Evolutionary conservation across 805 yeast genomes (phyloP), one percentile per base, ranked within the genome.

Genomic region (Clavispora fructus): DNA sequence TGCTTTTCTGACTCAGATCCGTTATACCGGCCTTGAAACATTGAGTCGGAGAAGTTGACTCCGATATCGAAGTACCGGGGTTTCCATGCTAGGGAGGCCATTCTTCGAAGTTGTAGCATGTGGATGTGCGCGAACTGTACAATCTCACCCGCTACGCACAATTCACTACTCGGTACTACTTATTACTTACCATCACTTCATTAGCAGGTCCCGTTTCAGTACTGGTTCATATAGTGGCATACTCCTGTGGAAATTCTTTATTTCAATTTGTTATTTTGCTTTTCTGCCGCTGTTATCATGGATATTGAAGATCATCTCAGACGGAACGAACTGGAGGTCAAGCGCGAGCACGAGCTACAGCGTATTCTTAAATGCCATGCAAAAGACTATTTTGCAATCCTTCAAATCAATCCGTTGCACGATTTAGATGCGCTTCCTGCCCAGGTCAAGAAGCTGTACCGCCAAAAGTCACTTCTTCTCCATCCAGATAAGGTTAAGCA

Each of bases 11-110:
- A 55, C 6, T 47, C 19, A 27, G 80, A 78, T 12, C 85, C 90
- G 51, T 88, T 78, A 60, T 94, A 94, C 8, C 64, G 50, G 1
- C 99, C 99, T 41, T 73, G 75, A 62, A 87, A 94, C 94, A 91
- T 94, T 4, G 80, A 72, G 62, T 92, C 99, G 0, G 96, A 85
- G 59, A 92, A 74, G 61, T 92, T 92, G 56, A 89, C 87, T 29
- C 77, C 77, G 16, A 72, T 72, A 46, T 72, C 77, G 52, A 68
- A 72, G 51, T 71, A 72, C 37, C 71, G 61, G 28, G 76, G 75
- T 54, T 56, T 66, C 74, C 74, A 69, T 40, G 48, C 25, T 33
- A 10, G 26, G 30, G 43, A 35, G 10, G 28, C 35, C 27, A 19
- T 33, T 33, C 37, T 33, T 33, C 37, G 37, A 17, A 33, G 25